Base-by-base conservation (phyloP, 768 basidiomycete genomes). In the Trametopsis cervina region DNA sequence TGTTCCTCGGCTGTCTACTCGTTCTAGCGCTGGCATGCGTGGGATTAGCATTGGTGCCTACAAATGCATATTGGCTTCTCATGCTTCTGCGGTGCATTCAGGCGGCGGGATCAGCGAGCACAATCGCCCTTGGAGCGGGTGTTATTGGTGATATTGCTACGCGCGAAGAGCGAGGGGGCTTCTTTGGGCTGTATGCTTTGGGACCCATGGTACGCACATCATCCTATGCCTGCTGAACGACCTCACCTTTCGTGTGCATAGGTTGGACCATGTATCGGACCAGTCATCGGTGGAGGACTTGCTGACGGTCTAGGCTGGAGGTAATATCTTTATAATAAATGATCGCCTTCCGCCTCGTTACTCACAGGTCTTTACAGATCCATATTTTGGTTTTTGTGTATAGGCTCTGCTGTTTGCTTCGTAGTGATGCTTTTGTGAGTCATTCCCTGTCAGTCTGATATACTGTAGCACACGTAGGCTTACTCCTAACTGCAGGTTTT, bases 61-160 rank as follows among this genome's bases (percentile, higher is more conserved):
- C 76, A 0, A 62, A 66, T 3, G 83, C 73, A 3, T 92, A 86
- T 60, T 91, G 86, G 87, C 66, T 89, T 4, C 68, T 92, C 10
- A 74, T 92, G 69, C 55, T 92, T 13, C 72, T 93, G n/a, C 77
- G 90, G 20, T 87, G 84, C 51, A 29, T 91, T 2, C 89, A 92
- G 68, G 81, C 85, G 1, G 74, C 81, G 2, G 89, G 89, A 1
- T 87, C 83, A 2, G 85, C 88, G 0, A 86, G 86, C 48, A 87
- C 85, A 0, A 35, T 17, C 18, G 29, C 44, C 22, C 33, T 54
- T 80, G 83, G 83, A 44, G 80, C 84, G 26, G 90, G 90, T 4
- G 79, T 87, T 4, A 76, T 94, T 47, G 79, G 79, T 1, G 90
- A 94, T 59, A 83, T 94, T 22, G 76, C 86, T 4, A 75, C 75